Base-by-base conservation (phyloP, 225 moss, liverwort and hornwort species). In the Pseudoscleropodium purum region DNA sequence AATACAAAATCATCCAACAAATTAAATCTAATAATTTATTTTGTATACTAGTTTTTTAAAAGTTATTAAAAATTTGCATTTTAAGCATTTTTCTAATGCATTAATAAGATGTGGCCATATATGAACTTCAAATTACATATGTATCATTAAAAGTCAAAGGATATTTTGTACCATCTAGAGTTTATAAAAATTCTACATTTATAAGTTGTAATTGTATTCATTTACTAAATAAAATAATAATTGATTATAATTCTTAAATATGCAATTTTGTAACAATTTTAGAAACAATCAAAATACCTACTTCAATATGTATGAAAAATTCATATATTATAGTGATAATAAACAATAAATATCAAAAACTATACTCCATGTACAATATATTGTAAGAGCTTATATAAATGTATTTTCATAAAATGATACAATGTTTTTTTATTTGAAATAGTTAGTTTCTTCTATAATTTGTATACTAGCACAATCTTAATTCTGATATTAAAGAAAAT, bases 401-500 rank as follows among this genome's bases (percentile, higher is more conserved):
- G 13, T 60, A 12, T 19, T 12, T 80, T 39, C 2, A 27, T 39
- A 12, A 80, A 27, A 18, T 59, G 12, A 60, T 27, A 12, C 7
- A 39, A 26, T 33, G 0, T 7, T 18, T 80, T 45, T 27, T 5
- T 1, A 39, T 3, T 41, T 12, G 1, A 60, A 19, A 30, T 41
- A 19, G 5, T 29, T 19, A 41, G 5, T 26, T 56, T 41, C 11
- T 27, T 39, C 3, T 27, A 59, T 4, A 41, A 39, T 41, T 7
- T 75, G 12, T 10, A 60, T 18, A 18, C 11, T 39, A 11, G 29
- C 2, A 29, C 1, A 59, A 13, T 39, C 0, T 3, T 61, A 30
- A 41, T 41, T 60, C 0, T 41, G 0, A 5, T 30, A 8, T 41
- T 30, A 12, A 60, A 41, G 2, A 7, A 29, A 29, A 19, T 66